Base-by-base conservation (phyloP, 352 stramenopile genomes). In the Phytophthora litchii region DNA sequence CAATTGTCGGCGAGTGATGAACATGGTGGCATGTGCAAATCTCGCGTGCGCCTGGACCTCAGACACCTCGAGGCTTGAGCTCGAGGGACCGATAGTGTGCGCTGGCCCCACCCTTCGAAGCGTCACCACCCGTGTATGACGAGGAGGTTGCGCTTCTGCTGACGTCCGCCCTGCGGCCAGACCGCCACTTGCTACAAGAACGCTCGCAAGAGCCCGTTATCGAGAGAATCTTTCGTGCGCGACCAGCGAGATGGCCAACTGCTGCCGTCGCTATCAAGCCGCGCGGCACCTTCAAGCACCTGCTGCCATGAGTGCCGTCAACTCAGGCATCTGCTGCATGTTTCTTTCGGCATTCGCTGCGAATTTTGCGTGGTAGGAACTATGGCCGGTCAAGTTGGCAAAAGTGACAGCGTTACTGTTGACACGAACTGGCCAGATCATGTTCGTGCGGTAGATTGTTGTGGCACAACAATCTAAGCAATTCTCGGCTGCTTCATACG, bases 191-290 rank as follows among this genome's bases (percentile, higher is more conserved):
- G 23, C 23, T 27, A 27, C 23, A 27, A n/a, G 23, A 27, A 5
- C 23, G 23, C 23, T 27, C 23, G 23, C 23, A 27, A 27, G 23
- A 27, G 23, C 5, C 29, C 10, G 29, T 34, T 11, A 34, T 11
- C 29, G 6, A 9, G 29, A 34, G 29, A 34, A 34, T 34, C 4
- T 7, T 3, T 34, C 3, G 29, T 27, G 49, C 21, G 42, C 58
- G 58, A 67, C 58, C 58, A 67, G 58, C 27, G 58, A 67, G 58
- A 66, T 25, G 17, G 32, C 21, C 57, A 60, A 16, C 34, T 52
- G 35, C 55, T 42, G 53, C 27, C 12, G 21, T n/a, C 21, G 20
- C 12, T 44, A 38, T 27, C 34, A 34, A 47, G 12, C 23, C 23
- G 23, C 23, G 23, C 23, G 16, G 4, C 32, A 41, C 4, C 27